These are phyloP conservation scores for Colletotrichum spaethianum DNA, from an alignment of 2,329 filamentous ascomycete genomes.

Conservation along the genomic window DNA sequence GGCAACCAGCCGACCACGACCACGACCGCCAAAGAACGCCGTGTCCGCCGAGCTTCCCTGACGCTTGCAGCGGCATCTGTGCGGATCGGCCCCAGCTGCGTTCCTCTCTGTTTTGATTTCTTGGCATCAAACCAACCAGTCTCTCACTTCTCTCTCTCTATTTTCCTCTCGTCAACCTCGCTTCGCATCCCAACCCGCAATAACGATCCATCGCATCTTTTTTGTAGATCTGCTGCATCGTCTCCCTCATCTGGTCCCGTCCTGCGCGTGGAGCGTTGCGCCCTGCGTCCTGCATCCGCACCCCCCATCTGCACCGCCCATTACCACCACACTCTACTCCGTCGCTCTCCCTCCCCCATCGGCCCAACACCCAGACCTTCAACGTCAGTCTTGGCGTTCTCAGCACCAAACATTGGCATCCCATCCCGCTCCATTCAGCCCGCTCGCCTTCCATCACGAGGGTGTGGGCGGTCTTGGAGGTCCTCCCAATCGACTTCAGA, in stretches of 20 bases:
- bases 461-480: not conserved
- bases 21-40: not conserved
- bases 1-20: not conserved
- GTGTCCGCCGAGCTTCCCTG: not conserved
- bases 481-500: not conserved
- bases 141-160: constrained; percentile 4
- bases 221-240: not conserved
- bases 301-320: not conserved
- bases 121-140: constrained; percentile 22
- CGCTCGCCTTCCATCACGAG: constrained; percentile 1
- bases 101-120: constrained; percentile 10
- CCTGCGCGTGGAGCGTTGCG: not conserved
- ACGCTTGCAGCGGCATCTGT: constrained; percentile 28
- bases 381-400: constrained; percentile 33
- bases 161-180: not conserved
- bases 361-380: constrained; percentile 4
- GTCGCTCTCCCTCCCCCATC: constrained; percentile 7
- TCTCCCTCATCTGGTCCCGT: constrained; percentile 6
- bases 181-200: not conserved
- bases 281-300: not conserved
- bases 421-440: constrained; percentile 13
- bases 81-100: not conserved
- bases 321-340: not conserved
- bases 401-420: constrained; percentile 33
- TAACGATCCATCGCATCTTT: not conserved